A percentile compares a stretch with the other conserved stretches of the same genome.
These are phyloP conservation scores for Coemansia sp. DNA, from an alignment of 192 early-diverging fungal species.

Conservation along the genomic window DNA sequence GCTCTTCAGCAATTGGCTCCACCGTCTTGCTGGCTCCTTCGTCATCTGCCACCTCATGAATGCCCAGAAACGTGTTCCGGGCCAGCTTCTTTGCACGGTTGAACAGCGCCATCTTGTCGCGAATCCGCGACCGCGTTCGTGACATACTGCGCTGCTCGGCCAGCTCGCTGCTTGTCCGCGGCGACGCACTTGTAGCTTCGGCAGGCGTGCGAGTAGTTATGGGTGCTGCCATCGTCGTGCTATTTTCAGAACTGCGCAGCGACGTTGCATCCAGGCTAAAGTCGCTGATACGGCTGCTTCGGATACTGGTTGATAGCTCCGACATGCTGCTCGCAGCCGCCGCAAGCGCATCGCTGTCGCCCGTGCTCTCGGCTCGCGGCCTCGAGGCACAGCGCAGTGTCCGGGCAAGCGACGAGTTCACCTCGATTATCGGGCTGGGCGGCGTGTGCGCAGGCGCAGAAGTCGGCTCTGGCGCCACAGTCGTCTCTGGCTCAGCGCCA, in stretches of 20 bases:
- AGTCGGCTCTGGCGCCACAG: neutral
- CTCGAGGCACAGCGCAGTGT: conserved; percentile 15
- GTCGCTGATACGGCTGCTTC: conserved; percentile 6
- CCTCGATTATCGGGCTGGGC: conserved; percentile 44
- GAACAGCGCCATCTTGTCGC: conserved; percentile 47
- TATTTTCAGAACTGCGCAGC: neutral
- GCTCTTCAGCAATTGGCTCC: neutral
- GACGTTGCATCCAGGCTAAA: conserved; percentile 7
- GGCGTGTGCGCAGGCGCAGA: conserved; percentile 9
- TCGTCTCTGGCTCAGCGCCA: neutral
- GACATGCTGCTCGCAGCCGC: neutral
- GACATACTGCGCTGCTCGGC: conserved; percentile 13
- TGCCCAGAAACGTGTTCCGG: conserved; percentile 30
- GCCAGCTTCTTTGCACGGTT: conserved; percentile 38
- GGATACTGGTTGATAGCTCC: neutral
- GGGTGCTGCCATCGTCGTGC: no score
- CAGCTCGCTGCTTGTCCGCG: conserved; percentile 1
- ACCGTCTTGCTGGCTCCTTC: neutral
- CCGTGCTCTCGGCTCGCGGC: neutral
- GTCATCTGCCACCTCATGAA: neutral
- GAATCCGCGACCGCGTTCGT: conserved; percentile 31
- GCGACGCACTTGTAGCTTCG: neutral
- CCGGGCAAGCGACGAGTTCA: conserved; percentile 24
- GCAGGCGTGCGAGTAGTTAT: no score
- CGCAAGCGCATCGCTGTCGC: neutral